Percentiles rank a stretch among this genome's conserved stretches.
These are phyloP conservation scores for Brassica balearica DNA, from an alignment of 441 rosid species.

Conservation along the genomic window DNA sequence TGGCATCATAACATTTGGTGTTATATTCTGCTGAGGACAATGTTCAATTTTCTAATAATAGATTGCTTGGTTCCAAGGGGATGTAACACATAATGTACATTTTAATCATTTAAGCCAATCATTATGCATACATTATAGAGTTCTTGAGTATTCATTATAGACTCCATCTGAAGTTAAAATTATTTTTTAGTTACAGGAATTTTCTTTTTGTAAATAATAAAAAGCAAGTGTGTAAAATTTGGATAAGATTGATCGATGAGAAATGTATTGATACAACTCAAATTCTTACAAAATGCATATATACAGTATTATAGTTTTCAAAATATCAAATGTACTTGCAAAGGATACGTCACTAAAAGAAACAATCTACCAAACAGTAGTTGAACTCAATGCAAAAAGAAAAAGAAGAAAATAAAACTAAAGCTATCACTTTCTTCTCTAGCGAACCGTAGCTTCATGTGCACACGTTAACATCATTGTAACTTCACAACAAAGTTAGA, in stretches of 20 bases:
- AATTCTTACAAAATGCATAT: not conserved
- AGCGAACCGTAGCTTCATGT: slow-evolving; percentile 35
- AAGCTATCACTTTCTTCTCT: slow-evolving; percentile 38
- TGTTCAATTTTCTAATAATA: no score
- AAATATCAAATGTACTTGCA: not conserved
- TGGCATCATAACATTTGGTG: no score
- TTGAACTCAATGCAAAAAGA: slow-evolving; percentile 24
- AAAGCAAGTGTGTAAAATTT: not conserved
- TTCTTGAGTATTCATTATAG: slow-evolving; percentile 24
- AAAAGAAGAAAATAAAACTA: not conserved
- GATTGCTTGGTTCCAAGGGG: no score
- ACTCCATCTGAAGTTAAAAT: slow-evolving; percentile 14
- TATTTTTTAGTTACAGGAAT: not conserved
- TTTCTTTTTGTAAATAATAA: not conserved
- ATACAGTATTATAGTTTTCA: not conserved
- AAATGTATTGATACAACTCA: not conserved
- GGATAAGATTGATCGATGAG: not conserved
- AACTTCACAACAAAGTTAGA: slow-evolving; percentile 43
- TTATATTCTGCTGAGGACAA: no score
- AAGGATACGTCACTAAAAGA: slow-evolving; percentile 28
- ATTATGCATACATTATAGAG: slow-evolving; percentile 1
- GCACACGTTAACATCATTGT: slow-evolving; percentile 48
- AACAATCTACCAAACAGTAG: slow-evolving; percentile 44
- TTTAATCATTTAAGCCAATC: no score
- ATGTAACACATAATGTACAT: no score